These are phyloP conservation scores for Carex cristatella DNA, from an alignment of 176 grass and related monocot genomes.

Conservation along the genomic window DNA sequence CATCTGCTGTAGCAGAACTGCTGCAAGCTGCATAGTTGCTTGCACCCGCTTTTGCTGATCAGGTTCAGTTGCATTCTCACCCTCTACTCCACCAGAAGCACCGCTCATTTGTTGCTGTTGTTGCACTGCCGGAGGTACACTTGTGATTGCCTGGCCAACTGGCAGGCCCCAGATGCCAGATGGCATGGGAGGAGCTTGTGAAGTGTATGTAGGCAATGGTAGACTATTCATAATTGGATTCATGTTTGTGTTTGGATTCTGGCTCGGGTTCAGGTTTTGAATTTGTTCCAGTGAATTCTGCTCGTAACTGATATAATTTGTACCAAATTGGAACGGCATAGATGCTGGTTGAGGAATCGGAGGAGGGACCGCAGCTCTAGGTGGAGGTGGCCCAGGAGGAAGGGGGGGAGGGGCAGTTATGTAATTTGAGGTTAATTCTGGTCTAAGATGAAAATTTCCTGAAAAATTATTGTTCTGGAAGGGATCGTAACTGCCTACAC, in stretches of 20 bases:
- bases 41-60: slow-evolving; percentile 85
- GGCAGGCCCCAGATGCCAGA: slow-evolving; percentile 22
- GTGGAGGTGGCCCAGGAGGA: slow-evolving; percentile 9
- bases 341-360: not conserved
- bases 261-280: not conserved
- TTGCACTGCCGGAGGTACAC: slow-evolving; percentile 16
- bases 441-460: slow-evolving; percentile 15
- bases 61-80: slow-evolving; percentile 26
- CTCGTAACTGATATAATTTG: not conserved
- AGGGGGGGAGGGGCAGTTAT: slow-evolving; percentile 10
- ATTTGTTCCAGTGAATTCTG: not conserved
- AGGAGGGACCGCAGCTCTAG: not conserved
- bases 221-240: not conserved
- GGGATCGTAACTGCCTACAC: not conserved
- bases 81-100: not conserved
- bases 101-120: slow-evolving; percentile 10
- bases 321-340: not conserved
- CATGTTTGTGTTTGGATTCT: not conserved
- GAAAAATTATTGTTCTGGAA: not conserved
- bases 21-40: slow-evolving; percentile 86
- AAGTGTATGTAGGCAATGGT: not conserved
- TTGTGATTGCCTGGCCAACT: slow-evolving; percentile 36
- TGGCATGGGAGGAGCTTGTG: not conserved
- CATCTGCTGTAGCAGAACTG: slow-evolving; percentile 82
- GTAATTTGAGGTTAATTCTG: slow-evolving; percentile 19